phyloP scores from a whole-genome alignment of 2,329 filamentous ascomycete species.

The Dactylellina sp. region DNA sequence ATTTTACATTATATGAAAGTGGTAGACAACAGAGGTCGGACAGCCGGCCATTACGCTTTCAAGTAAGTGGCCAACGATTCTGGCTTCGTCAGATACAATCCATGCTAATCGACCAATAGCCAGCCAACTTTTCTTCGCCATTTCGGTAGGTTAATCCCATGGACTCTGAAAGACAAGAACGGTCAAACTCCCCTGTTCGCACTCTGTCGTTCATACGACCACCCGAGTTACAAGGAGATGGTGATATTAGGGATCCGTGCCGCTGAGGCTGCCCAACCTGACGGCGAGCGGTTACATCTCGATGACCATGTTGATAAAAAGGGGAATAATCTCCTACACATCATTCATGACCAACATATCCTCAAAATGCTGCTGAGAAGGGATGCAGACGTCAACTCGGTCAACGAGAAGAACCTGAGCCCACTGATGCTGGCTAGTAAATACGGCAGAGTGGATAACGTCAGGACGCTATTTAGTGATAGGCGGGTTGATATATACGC shows the following conservation, averaged over 20 bases:
- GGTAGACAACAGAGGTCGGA: slow-evolving; percentile 87
- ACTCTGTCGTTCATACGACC: slow-evolving; percentile 93
- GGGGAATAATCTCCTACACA: slow-evolving; percentile 94
- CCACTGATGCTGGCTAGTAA: slow-evolving; percentile 98
- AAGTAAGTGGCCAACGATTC: slow-evolving; percentile 65
- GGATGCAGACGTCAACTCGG: slow-evolving; percentile 95
- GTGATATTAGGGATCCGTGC: slow-evolving; percentile 82
- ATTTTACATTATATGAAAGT: slow-evolving; percentile 73
- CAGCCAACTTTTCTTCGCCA: slow-evolving; percentile 81
- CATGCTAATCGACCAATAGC: slow-evolving; percentile 51
- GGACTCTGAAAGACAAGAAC: slow-evolving; percentile 92
- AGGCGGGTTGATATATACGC: slow-evolving; percentile 85
- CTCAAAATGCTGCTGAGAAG: slow-evolving; percentile 81
- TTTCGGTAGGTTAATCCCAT: slow-evolving; percentile 83
- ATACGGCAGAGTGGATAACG: slow-evolving; percentile 93
- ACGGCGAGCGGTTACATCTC: slow-evolving; percentile 83
- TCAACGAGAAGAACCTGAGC: slow-evolving; percentile 94
- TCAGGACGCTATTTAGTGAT: slow-evolving; percentile 86
- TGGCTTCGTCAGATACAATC: not conserved
- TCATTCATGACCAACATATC: slow-evolving; percentile 87
- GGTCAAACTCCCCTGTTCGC: slow-evolving; percentile 98
- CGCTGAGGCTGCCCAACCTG: slow-evolving; percentile 79
- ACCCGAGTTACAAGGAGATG: slow-evolving; percentile 87
- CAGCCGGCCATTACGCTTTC: slow-evolving; percentile 95
- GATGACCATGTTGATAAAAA: slow-evolving; percentile 93